Evolutionary conservation across 495 filamentous ascomycete species (phyloP).

Genomic region (Collariella sp.): DNA sequence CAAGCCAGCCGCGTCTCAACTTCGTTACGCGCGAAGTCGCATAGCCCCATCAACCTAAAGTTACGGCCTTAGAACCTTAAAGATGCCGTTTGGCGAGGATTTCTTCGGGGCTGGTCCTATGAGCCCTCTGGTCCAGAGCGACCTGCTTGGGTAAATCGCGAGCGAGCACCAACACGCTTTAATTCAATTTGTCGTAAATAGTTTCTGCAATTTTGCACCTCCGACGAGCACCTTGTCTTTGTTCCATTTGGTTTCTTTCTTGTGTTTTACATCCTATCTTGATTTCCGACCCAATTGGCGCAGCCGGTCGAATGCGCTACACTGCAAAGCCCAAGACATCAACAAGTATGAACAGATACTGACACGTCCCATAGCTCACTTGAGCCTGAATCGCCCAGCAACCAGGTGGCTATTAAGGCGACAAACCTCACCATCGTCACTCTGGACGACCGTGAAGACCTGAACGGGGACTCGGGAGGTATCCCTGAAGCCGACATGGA

Average conservation of each 20-base stretch:
- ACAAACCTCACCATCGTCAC: conserved; percentile 17
- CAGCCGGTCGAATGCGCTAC: background rate
- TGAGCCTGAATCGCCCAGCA: background rate
- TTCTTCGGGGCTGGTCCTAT: background rate
- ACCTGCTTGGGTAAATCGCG: conserved; percentile 19
- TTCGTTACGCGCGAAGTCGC: background rate
- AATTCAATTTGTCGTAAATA: background rate
- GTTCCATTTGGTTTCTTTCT: background rate
- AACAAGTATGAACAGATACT: background rate
- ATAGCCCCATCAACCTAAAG: background rate
- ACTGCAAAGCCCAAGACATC: background rate
- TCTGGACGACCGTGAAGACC: conserved; percentile 6
- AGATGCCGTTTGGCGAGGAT: conserved; percentile 12
- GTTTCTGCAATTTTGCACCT: background rate
- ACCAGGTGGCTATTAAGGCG: background rate
- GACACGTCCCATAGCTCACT: conserved; percentile 5
- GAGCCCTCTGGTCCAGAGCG: conserved; percentile 18
- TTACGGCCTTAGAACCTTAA: background rate
- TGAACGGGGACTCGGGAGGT: background rate
- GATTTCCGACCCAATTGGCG: background rate
- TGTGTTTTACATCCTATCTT: background rate
- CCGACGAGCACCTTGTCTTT: background rate
- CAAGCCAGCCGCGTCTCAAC: background rate
- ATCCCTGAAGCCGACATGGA: conserved; percentile 3
- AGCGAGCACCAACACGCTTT: background rate